Evolutionary conservation across 1,139 yeast species (phyloP), one percentile per base, ranked within the genome.

Genomic region (Yamadazyma songkhlaensis): DNA sequence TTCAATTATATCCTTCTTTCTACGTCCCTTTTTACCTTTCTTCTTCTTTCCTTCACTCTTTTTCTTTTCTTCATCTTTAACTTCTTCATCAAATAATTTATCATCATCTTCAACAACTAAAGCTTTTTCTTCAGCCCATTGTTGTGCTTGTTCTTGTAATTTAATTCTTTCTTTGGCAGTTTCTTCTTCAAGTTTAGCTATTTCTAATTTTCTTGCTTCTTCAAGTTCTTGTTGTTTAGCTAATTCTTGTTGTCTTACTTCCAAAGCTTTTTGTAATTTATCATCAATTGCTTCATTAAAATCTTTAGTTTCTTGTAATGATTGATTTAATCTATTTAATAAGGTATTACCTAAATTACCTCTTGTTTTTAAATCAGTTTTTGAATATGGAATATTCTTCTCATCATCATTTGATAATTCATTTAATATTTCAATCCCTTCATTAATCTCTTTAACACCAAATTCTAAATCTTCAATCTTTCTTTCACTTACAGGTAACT

Each of bases 301-400:
- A 39, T 75, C 83, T 46, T 73, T 72, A 49, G 95, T 96, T 48
- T 86, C 94, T 21, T 73, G 79, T 37, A 84, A 66, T 23, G 84
- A 80, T 41, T 82, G 75, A 48, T 77, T 84, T 44, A 92, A 72
- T 54, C 90, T 84, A 42, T 77, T 79, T 45, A 78, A 70, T 54
- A 90, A 72, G 0, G 96, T 85, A 40, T 80, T 79, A 52, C 96
- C 97, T 74, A 88, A 77, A 47, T 77, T 78, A 12, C 94, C 94
- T 63, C 97, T 81, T 43, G 88, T 84, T 53, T 81, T 83, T 50
- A 94, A 69, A 45, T 90, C 97, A 15, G 79, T 78, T 34, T 79
- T 77, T 10, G 94, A 82, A 62, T 81, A 84, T 40, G 96, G 90
- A 15, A 94, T 79, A 50, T 77, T 67, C 41, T 69, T 66, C 32